Base-by-base conservation (phyloP, 169 alveolate species). In the Hepatocystis sp. region DNA sequence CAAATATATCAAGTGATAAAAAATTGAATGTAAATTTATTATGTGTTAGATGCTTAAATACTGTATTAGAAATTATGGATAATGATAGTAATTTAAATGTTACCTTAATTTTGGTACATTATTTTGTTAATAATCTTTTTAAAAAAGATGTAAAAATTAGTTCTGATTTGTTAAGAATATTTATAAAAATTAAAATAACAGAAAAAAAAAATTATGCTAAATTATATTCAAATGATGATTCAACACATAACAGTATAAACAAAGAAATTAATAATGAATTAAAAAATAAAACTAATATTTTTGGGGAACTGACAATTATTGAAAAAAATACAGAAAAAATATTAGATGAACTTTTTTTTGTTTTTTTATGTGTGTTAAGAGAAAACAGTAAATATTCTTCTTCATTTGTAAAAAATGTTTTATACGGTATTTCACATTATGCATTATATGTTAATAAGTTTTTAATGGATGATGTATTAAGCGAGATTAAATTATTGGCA, bases 161-260 rank as follows among this genome's bases (percentile, higher is more conserved):
- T 17, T 55, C 81, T 1, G 39, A 60, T 10, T 47, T 78, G 46
- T 78, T 78, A 36, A 78, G 13, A 61, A 34, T 63, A 21, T 78
- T 78, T 61, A 44, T 67, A 8, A 63, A 78, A 3, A 61, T 78
- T 7, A 46, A 53, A 13, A 78, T 78, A 34, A 11, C 47, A 4
- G 89, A 78, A 42, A 78, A 78, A 44, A 78, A 78, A 28, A 49
- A 34, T 13, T 44, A 36, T 53, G 89, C 89, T n/a, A 61, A 63
- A 49, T 30, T 60, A 78, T 78, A 30, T 47, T 15, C 63, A 13
- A 39, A 27, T 10, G 61, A 78, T 7, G 44, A 46, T 17, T 5
- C 10, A 78, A 34, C 1, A 7, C 11, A 0, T 11, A 30, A 27
- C 2, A 42, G 11, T 8, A 34, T 23, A 4, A 46, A 17, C 7